A percentile compares a stretch with the other conserved stretches of the same genome.
These are phyloP conservation scores for Westerdykella aurantiaca DNA, from an alignment of 2,329 filamentous ascomycete species.

Conservation along the genomic window DNA sequence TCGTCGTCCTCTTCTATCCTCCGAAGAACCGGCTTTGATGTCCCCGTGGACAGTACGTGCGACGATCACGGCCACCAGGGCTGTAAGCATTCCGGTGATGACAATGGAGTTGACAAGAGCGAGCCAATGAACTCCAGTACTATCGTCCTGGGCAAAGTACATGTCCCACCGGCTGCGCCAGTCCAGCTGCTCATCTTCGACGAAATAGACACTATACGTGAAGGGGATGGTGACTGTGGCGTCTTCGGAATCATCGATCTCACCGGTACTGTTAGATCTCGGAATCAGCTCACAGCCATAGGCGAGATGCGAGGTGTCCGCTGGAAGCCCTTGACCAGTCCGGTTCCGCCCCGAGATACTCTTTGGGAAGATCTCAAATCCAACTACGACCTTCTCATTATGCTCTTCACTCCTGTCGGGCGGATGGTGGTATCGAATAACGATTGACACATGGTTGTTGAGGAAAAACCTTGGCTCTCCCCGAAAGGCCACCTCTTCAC, in stretches of 20 bases:
- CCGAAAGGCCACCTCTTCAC: constrained; percentile 62
- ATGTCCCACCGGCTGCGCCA: constrained; percentile 84
- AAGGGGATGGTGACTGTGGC: constrained; percentile 70
- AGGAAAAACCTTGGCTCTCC: constrained; percentile 64
- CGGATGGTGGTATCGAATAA: constrained; percentile 30
- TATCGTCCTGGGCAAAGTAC: constrained; percentile 85
- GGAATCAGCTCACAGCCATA: constrained; percentile 64
- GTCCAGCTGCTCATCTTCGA: constrained; percentile 71
- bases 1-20: constrained; percentile 52
- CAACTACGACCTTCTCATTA: too few relatives aligned
- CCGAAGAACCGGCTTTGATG: constrained; percentile 55
- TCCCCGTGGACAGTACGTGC: constrained; percentile 72
- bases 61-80: constrained; percentile 74
- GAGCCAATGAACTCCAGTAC: constrained; percentile 77
- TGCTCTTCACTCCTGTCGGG: too few relatives aligned
- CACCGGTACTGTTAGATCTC: constrained; percentile 53
- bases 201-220: constrained; percentile 86
- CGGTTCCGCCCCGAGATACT: constrained; percentile 63
- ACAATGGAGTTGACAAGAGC: constrained; percentile 83
- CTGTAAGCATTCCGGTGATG: constrained; percentile 72
- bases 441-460: constrained; percentile 83
- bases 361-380: constrained; percentile 69
- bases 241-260: constrained; percentile 52
- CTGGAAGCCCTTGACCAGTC: constrained; percentile 60
- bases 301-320: constrained; percentile 57